A percentile compares a stretch with the other conserved stretches of the same genome.
phyloP scores from a whole-genome alignment of 441 rosid species.

The Gossypium trilobum region DNA sequence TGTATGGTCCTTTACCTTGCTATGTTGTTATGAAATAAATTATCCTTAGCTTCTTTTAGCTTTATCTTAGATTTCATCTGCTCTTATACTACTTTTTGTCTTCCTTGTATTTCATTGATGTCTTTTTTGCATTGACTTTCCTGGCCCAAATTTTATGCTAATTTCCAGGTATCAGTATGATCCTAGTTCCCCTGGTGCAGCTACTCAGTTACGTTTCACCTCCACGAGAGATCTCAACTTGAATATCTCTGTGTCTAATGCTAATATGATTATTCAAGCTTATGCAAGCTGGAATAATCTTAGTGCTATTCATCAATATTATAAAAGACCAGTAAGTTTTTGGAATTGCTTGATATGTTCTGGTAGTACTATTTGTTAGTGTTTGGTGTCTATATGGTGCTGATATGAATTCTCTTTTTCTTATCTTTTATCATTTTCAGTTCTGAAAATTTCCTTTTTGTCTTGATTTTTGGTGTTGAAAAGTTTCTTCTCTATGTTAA shows the following conservation, averaged over 20 bases:
- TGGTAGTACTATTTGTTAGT: background rate
- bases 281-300: slow-evolving; percentile 94
- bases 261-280: slow-evolving; percentile 90
- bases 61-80: background rate
- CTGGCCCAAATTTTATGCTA: slow-evolving; percentile 14
- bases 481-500: slow-evolving; percentile 7
- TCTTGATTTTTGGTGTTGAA: slow-evolving; percentile 18
- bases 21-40: slow-evolving; percentile 14
- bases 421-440: slow-evolving; percentile 1
- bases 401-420: background rate
- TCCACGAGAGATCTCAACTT: slow-evolving; percentile 71
- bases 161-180: slow-evolving; percentile 76
- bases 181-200: slow-evolving; percentile 62
- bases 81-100: background rate
- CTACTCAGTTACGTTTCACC: slow-evolving; percentile 75
- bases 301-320: slow-evolving; percentile 42
- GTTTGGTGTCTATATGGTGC: background rate
- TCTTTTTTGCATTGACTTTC: background rate
- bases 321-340: slow-evolving; percentile 42
- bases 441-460: slow-evolving; percentile 4
- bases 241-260: slow-evolving; percentile 74
- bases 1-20: background rate
- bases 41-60: slow-evolving; percentile 4
- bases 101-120: background rate
- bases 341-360: slow-evolving; percentile 4